Base-by-base conservation (phyloP, 352 stramenopile species). In the Peronosclerospora sorghi region DNA sequence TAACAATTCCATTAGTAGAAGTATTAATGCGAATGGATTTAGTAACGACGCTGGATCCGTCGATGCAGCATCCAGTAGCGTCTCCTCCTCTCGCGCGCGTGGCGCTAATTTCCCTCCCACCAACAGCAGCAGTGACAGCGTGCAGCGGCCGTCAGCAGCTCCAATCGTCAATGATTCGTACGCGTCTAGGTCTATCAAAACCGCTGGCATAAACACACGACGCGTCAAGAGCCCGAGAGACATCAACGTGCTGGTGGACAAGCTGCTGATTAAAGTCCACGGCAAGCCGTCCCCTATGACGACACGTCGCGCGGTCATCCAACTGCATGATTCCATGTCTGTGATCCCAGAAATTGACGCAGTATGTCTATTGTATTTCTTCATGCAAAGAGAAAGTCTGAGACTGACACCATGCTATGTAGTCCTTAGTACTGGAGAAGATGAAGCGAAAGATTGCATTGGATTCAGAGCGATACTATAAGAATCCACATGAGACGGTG, bases 341-440 rank as follows among this genome's bases (percentile, higher is more conserved):
- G 44, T 46, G 0, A 23, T 40, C 10, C 30, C 46, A 6, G 36
- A 45, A 15, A 56, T 64, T 2, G 70, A 83, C 27, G 58, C 62
- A 41, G 69, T 82, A 29, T 32, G 51, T 56, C 10, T 17, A n/a
- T 45, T 38, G 8, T 20, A 14, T 17, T 43, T 19, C n/a, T n/a
- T 8, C 15, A 21, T 21, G 44, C 10, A 32, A 6, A 35, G 10
- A 13, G 32, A 1, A 34, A 24, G 10, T 35, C 15, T 21, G 36
- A 29, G 39, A 41, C 12, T 15, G 34, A 40, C 10, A 5, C 5
- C 23, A 20, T 5, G 14, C 14, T 47, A 6, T 38, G 30, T 35
- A 89, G 77, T 66, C 84, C 10, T 57, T 69, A 5, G 65, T 90
- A 18, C 48, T 91, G 32, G 71, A 83, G 35, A 80, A 86, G 52